Conservation (phyloP, 768 basidiomycete genomes). For the Lentinula boryana region DNA sequence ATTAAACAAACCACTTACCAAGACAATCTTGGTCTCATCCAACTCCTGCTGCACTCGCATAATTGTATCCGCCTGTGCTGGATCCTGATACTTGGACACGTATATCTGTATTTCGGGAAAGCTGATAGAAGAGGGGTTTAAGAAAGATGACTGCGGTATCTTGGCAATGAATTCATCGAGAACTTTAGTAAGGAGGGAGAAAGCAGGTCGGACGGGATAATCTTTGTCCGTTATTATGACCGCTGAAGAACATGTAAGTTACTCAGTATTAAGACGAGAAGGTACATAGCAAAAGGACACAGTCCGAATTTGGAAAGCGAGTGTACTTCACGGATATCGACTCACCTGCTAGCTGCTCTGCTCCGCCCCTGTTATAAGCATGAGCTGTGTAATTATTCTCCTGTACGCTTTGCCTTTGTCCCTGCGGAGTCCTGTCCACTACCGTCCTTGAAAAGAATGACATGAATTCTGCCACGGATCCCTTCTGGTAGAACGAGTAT, state of each 20-base stretch:
- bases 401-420: slow-evolving; percentile 89
- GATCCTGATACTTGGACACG: slow-evolving; percentile 93
- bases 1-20: slow-evolving; percentile 47
- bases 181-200: slow-evolving; percentile 88
- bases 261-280: slow-evolving; percentile 6
- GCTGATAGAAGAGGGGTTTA: slow-evolving; percentile 59
- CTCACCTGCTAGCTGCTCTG: slow-evolving; percentile 79
- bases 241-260: slow-evolving; percentile 36
- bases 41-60: slow-evolving; percentile 98
- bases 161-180: slow-evolving; percentile 88
- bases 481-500: slow-evolving; percentile 91
- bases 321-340: slow-evolving; percentile 1
- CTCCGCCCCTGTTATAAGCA: slow-evolving; percentile 87
- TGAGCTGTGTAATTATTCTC: slow-evolving; percentile 93
- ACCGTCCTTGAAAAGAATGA: slow-evolving; percentile 92
- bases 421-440: slow-evolving; percentile 77
- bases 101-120: slow-evolving; percentile 77
- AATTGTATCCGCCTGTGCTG: slow-evolving; percentile 93
- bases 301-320: not conserved
- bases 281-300: too few species aligned
- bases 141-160: slow-evolving; percentile 66
- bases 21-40: slow-evolving; percentile 97
- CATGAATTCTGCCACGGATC: slow-evolving; percentile 88
- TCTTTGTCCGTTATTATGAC: slow-evolving; percentile 94
- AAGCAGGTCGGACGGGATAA: slow-evolving; percentile 94